Evolutionary conservation across 805 yeast genomes (phyloP).

Genomic region (Metschnikowia arizonensis): DNA sequence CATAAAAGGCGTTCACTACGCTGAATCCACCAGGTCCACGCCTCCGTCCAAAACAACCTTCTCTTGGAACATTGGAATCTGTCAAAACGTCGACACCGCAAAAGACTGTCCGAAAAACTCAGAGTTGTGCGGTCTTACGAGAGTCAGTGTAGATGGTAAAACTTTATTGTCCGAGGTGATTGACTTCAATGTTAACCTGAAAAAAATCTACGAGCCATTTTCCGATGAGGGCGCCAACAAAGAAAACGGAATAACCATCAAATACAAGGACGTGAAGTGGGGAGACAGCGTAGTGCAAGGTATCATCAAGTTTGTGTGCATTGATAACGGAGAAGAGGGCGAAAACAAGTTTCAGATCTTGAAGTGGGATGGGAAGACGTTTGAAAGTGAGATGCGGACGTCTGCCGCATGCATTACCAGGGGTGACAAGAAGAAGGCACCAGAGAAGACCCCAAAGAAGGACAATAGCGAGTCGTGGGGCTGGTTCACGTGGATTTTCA

Average conservation of each 20-base stretch:
- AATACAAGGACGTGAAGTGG: constrained; percentile 60
- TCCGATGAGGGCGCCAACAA: constrained; percentile 28
- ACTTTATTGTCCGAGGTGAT: constrained; percentile 57
- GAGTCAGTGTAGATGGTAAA: constrained; percentile 46
- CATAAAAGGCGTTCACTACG: constrained; percentile 47
- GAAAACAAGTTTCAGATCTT: constrained; percentile 26
- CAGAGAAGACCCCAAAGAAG: constrained; percentile 15
- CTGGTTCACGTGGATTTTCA: constrained; percentile 77
- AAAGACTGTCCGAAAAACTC: constrained; percentile 65
- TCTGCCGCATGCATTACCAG: constrained; percentile 39
- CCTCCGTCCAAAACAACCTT: constrained; percentile 72
- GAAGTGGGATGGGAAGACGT: constrained; percentile 35
- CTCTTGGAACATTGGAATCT: constrained; percentile 70
- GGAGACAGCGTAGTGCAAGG: constrained; percentile 56
- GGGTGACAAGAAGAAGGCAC: constrained; percentile 27
- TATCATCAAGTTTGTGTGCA: constrained; percentile 46
- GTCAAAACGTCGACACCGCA: constrained; percentile 41
- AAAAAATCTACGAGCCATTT: constrained; percentile 25
- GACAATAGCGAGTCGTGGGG: constrained; percentile 61
- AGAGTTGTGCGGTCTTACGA: constrained; percentile 73
- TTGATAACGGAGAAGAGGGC: constrained; percentile 21
- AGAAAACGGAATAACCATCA: constrained; percentile 31
- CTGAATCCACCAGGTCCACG: constrained; percentile 46
- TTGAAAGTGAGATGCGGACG: constrained; percentile 24
- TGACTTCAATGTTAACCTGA: constrained; percentile 46